Base-by-base conservation (phyloP, 768 basidiomycete genomes). In the Hydnomerulius pinastri region DNA sequence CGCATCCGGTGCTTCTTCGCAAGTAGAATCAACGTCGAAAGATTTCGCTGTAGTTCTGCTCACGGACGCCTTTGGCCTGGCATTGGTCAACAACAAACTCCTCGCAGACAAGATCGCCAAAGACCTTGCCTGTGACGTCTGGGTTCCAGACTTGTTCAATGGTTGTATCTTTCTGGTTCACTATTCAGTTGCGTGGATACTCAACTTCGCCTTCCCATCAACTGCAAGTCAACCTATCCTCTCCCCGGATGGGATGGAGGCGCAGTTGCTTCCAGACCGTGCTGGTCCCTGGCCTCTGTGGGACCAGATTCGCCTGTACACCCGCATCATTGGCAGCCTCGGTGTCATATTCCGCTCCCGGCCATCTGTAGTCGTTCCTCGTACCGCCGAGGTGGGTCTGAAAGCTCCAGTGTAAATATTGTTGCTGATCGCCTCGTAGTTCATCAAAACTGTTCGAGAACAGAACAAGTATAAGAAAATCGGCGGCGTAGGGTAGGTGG, bases 81-180 rank as follows among this genome's bases (percentile, higher is more conserved):
- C 72, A 4, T 60, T 84, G 13, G 55, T 71, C 29, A 84, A 85
- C 55, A 71, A 67, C 53, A 82, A 80, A 56, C 72, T 87, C 49
- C 68, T 85, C 5, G 82, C 83, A 2, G 83, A 86, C 63, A 66
- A 71, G 23, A 60, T 83, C 20, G 73, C 82, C 7, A 65, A 74
- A 48, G 57, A 65, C 15, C 58, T 85, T 24, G 65, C 70, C 15
- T 80, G 82, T 53, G 84, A 86, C 56, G 82, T 84, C 15, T 86
- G 80, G 77, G 71, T 82, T 15, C 84, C 83, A 8, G 82, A 86
- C 65, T 63, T 81, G 41, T 86, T 84, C 56, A 61, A 71, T 52
- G 84, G 83, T 79, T 46, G 39, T 69, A 58, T 29, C 46, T 15
- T 41, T 28, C 4, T 33, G 35, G 11, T n/a, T n/a, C n/a, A n/a